Evolutionary conservation across 2,329 filamentous ascomycete genomes (phyloP), one percentile per base, ranked within the genome.

Genomic region (Xylaria multiplex): DNA sequence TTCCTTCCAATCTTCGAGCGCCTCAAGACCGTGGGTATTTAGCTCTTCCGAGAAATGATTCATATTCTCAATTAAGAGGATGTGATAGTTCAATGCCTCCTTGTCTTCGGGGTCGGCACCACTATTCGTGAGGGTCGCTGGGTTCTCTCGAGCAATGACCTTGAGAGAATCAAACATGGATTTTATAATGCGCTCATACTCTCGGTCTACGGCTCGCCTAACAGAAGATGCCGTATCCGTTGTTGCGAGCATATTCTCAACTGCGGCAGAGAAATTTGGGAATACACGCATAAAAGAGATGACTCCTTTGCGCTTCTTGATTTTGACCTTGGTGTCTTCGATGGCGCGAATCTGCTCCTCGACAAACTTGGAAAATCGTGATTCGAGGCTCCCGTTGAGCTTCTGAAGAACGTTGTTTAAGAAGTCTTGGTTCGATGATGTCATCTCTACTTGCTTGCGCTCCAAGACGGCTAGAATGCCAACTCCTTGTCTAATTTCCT

Each of bases 11-110:
- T 92, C 89, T 66, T 92, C 89, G 4, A 98, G 85, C 0, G 97
- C 88, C 7, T 91, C 86, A 68, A 96, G 88, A 43, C 87, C 85
- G 19, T 88, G 86, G 16, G 90, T 84, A 71, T 97, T 93, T 8
- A 97, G 91, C 78, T 97, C 94, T 77, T 98, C 94, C 11, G 96
- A 84, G 80, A 97, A 98, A 79, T 97, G 93, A 76, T 97, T 96
- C 93, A 97, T 97, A 79, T 99, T 99, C 79, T 99, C 95, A 72
- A 99, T 98, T 60, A 98, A 85, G 40, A 98, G 85, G 74, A 99
- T 97, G 79, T 98, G 94, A 81, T 97, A 97, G 81, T 98, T 98
- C 67, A 99, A 86, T 5, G 93, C 93, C 78, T 97, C 94, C 80
- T 99, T 98, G 77, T 98, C 96, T 78, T 98, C 96, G 1, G 86